Evolutionary conservation across 768 basidiomycete species (phyloP).

Genomic region (Leccinum olivaceopallidum): DNA sequence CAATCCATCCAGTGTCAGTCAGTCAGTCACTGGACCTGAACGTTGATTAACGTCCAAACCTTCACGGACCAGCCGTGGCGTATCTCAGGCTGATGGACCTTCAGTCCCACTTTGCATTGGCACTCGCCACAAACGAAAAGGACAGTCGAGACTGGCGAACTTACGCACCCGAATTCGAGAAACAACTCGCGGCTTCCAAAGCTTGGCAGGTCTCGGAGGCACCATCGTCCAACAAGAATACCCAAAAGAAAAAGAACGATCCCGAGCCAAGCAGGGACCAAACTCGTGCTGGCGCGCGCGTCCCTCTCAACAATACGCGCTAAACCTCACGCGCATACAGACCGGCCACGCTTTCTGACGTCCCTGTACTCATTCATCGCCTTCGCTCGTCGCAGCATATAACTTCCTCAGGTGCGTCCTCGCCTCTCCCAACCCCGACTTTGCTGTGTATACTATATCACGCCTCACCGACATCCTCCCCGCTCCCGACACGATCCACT

Average conservation of each 20-base stretch:
- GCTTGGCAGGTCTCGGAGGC: conserved; percentile 18
- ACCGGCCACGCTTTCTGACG: conserved; percentile 21
- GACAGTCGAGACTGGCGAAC: conserved; percentile 21
- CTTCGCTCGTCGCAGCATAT: conserved; percentile 14
- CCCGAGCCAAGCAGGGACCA: conserved; percentile 24
- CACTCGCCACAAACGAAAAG: conserved; percentile 3
- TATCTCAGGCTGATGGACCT: conserved; percentile 26
- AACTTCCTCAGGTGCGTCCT: conserved; percentile 23
- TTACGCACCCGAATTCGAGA: conserved; percentile 32
- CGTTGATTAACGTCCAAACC: not conserved
- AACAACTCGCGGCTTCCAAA: conserved; percentile 22
- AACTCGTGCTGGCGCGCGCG: conserved; percentile 16
- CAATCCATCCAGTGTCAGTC: conserved; percentile 25
- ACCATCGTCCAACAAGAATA: conserved; percentile 30
- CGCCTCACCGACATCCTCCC: conserved; percentile 23
- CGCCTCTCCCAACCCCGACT: conserved; percentile 10
- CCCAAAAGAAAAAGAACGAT: conserved; percentile 20
- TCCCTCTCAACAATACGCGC: not conserved
- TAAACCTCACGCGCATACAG: conserved; percentile 7
- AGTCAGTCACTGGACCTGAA: too few species aligned
- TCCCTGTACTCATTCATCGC: conserved; percentile 21
- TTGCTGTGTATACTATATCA: conserved; percentile 1
- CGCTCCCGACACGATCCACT: conserved; percentile 16
- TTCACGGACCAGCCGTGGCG: conserved; percentile 16
- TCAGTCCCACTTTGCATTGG: conserved; percentile 21